Evolutionary conservation across 495 filamentous ascomycete genomes (phyloP), one percentile per base, ranked within the genome.

Genomic region (Neurospora pannonica): DNA sequence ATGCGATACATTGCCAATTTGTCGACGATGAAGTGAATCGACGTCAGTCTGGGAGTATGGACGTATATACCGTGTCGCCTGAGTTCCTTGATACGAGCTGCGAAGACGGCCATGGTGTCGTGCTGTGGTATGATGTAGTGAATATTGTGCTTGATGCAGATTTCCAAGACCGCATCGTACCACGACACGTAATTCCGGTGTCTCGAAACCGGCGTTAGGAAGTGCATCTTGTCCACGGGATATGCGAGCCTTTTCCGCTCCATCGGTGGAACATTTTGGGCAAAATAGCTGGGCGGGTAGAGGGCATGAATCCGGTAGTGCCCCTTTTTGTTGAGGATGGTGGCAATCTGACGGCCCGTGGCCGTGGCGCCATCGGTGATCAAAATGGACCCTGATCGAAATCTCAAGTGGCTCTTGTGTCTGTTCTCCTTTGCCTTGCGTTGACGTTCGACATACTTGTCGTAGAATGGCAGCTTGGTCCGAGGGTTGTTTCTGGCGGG

Each of bases 111-210:
- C 54, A 67, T 67, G 11, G 28, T 67, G 28, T 74, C 73, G 19
- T 71, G 73, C 21, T 43, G 38, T n/a, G 73, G 73, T 40, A 74
- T 71, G 38, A 74, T 46, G 62, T 40, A 71, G 37, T 74, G 24
- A 13, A 71, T 74, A 2, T 71, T 19, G 15, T 38, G n/a, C n/a
- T 71, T 15, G 37, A 10, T 11, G 28, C 38, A 21, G 11, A 43
- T 74, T 40, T 74, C 21, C 24, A 74, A 8, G 8, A 71, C 28
- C 24, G 54, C 24, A 67, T 67, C 24, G 28, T 4, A 34, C 54
- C 28, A 67, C 28, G 28, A 31, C 13, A 34, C 28, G 28, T 67
- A 67, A 17, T 34, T 67, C 28, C 15, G 28, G 15, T 34, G 15
- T 36, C 15, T 19, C 31, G 54, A 67, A 36, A 67, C 54, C 28